Base-by-base conservation (phyloP, 2,329 filamentous ascomycete species). In the Chrysosporium keratinophilum region DNA sequence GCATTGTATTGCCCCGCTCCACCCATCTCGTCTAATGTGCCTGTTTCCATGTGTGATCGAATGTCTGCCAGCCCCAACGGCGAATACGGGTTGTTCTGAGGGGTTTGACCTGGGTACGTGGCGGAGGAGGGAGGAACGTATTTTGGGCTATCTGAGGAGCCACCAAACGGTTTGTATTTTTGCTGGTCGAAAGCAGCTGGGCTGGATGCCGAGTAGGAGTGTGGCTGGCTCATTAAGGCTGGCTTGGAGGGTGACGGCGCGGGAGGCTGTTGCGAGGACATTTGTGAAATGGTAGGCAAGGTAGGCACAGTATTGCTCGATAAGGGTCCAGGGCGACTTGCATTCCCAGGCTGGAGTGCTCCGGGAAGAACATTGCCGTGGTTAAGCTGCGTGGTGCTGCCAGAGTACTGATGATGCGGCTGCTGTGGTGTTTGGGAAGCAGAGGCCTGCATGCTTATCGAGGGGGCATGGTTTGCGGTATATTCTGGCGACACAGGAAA, bases 51-150 rank as follows among this genome's bases (percentile, higher is more conserved):
- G 54, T 88, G 82, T 10, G 89, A 88, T 55, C 91, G 80, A 67
- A 97, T 96, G 69, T 97, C 91, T 57, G 89, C 87, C 42, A 97
- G 79, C 14, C 89, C 93, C 33, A 97, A 78, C 2, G 91, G 91
- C 7, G 90, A 95, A 67, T 93, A 91, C 60, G 88, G 77, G 73
- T 84, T 67, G 71, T 74, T 74, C 41, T 76, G 74, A 20, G 75
- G 76, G n/a, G 78, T 80, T 12, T 73, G 69, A 52, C 60, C 60
- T 11, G 37, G 17, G 57, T 72, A 81, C 47, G 74, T 78, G 46
- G 60, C 57, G 34, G 65, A 65, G 1, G 66, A 65, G 6, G 69
- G 67, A 7, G 70, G 63, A 12, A 80, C 78, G 71, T 85, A 87
- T 66, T 88, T 87, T 61, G 78, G 73, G 52, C 80, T 78, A 34